A percentile compares a stretch with the other conserved stretches of the same genome.
Evolutionary conservation across 768 basidiomycete species (phyloP).

Genomic region (Scleroderma citrinum): DNA sequence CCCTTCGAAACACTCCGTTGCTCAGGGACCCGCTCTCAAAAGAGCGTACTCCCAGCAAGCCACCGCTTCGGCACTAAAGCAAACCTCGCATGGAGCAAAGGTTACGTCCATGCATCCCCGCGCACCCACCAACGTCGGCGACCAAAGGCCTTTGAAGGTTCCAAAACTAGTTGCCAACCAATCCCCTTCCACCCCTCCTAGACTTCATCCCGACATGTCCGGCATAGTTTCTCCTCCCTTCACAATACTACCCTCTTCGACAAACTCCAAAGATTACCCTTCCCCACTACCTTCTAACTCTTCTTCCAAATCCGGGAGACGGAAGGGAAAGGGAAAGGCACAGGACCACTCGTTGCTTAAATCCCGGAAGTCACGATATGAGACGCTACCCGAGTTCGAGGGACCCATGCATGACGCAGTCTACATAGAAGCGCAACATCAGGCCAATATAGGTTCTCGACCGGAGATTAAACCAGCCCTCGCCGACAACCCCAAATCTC

Average conservation of each 20-base stretch:
- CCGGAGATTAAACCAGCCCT: conserved; percentile 23
- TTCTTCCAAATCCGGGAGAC: neutral
- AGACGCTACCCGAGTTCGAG: conserved; percentile 10
- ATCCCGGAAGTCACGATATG: neutral
- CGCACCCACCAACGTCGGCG: neutral
- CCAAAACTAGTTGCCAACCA: conserved; percentile 4
- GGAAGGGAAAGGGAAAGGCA: conserved; percentile 1
- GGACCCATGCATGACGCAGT: conserved; percentile 34
- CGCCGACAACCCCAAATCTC: conserved; percentile 46
- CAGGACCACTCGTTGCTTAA: neutral
- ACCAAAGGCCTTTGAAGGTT: conserved; percentile 14
- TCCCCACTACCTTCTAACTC: neutral
- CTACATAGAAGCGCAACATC: conserved; percentile 26
- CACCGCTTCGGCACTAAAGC: conserved; percentile 15
- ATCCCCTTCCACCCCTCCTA: conserved; percentile 1
- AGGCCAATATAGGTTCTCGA: conserved; percentile 6
- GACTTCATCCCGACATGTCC: conserved; percentile 10
- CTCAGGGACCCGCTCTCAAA: conserved; percentile 32
- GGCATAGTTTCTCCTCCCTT: conserved; percentile 14
- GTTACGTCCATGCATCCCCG: conserved; percentile 15
- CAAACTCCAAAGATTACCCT: conserved; percentile 12
- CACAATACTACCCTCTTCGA: conserved; percentile 24
- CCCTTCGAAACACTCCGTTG: conserved; percentile 24
- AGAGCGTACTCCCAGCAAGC: conserved; percentile 42
- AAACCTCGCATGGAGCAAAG: conserved; percentile 19